phyloP scores from a whole-genome alignment of 176 grass and related monocot genomes.

The Carex kokanica region DNA sequence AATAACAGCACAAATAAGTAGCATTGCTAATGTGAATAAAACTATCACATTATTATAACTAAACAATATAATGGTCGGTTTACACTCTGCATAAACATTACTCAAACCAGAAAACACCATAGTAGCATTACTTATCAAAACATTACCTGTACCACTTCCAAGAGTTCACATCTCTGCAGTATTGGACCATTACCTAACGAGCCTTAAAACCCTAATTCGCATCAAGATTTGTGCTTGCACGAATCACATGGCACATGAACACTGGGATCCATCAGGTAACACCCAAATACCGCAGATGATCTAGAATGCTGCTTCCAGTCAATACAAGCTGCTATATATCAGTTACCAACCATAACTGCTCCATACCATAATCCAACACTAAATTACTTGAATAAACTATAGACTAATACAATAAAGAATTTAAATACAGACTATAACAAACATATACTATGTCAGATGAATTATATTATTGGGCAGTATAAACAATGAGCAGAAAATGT shows the following conservation, averaged over 20 bases:
- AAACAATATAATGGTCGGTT: background rate
- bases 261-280: constrained; percentile 2
- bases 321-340: constrained; percentile 8
- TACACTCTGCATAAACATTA: background rate
- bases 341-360: background rate
- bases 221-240: background rate
- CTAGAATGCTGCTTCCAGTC: background rate
- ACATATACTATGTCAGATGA: background rate
- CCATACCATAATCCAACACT: background rate
- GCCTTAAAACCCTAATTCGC: background rate
- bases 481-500: background rate
- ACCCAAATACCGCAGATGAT: background rate
- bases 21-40: background rate
- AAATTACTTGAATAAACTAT: background rate
- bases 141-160: background rate
- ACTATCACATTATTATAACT: background rate
- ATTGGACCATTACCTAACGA: background rate
- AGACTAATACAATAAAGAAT: background rate
- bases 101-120: background rate
- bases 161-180: background rate
- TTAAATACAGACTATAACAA: background rate
- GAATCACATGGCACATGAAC: background rate
- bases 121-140: background rate
- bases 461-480: background rate
- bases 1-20: background rate